Conservation (phyloP, 768 basidiomycete genomes). For the Asterophora lycoperdoides region DNA sequence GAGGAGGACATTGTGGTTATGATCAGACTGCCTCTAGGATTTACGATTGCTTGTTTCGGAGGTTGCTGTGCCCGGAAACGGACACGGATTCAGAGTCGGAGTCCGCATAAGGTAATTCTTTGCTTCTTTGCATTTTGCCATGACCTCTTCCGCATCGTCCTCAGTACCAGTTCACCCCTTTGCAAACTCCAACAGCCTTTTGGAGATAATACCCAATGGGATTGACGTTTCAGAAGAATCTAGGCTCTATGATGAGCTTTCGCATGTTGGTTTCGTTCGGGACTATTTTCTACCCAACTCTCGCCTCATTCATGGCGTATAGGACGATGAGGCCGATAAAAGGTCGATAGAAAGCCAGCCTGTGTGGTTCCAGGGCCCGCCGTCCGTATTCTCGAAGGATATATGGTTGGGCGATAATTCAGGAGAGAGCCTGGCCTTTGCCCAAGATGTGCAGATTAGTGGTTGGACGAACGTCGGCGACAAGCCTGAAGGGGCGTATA, state of each 20-base stretch:
- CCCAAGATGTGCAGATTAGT: constrained; percentile 58
- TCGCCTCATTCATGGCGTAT: not conserved
- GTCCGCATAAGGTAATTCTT: too few species aligned
- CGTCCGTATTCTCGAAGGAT: constrained; percentile 61
- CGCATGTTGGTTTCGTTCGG: constrained; percentile 24
- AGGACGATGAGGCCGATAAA: constrained; percentile 15
- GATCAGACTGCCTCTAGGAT: not conserved
- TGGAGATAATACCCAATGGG: constrained; percentile 51
- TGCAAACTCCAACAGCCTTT: constrained; percentile 38
- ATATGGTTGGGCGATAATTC: constrained; percentile 67
- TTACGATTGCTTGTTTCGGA: too few species aligned
- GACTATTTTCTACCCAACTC: not conserved
- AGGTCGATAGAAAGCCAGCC: constrained; percentile 19
- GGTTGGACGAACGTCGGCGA: constrained; percentile 77
- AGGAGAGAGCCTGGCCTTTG: constrained; percentile 51
- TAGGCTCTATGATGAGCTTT: constrained; percentile 60
- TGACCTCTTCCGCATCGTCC: constrained; percentile 9
- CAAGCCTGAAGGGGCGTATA: constrained; percentile 55
- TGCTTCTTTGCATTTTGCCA: not conserved
- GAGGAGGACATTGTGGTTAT: constrained; percentile 4
- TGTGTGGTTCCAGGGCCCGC: constrained; percentile 30
- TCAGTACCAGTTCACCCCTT: constrained; percentile 37
- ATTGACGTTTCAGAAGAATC: constrained; percentile 72
- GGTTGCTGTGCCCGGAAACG: too few species aligned
- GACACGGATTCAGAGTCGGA: too few species aligned